A percentile compares a stretch with the other conserved stretches of the same genome.
These are phyloP conservation scores for Sapria himalayana DNA, from an alignment of 345 rosid species.

Conservation along the genomic window DNA sequence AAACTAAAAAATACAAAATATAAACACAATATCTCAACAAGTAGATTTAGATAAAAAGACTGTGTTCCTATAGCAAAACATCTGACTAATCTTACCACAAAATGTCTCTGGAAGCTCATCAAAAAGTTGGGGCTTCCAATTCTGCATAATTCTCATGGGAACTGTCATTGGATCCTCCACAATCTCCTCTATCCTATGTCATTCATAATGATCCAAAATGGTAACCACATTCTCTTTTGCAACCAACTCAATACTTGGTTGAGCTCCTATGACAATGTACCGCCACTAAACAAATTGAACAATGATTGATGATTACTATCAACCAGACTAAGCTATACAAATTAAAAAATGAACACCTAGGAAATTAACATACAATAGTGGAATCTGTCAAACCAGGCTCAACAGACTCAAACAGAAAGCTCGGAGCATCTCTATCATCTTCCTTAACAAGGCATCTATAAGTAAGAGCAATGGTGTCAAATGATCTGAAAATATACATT, in stretches of 20 bases:
- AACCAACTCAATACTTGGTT: conserved; percentile 68
- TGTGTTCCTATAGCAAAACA: no score
- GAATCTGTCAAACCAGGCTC: conserved; percentile 59
- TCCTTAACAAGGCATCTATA: conserved; percentile 81
- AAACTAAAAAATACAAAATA: no score
- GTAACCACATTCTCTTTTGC: conserved; percentile 75
- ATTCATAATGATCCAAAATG: conserved; percentile 53
- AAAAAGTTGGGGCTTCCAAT: conserved; percentile 60
- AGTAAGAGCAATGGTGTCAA: conserved; percentile 65
- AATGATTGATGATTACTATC: no score
- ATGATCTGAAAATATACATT: conserved; percentile 73
- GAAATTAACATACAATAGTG: conserved; percentile 26
- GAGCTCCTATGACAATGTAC: conserved; percentile 82
- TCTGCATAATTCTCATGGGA: conserved; percentile 63
- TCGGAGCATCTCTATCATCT: conserved; percentile 91
- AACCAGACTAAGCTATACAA: background rate
- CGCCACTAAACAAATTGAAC: conserved; percentile 39
- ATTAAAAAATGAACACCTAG: background rate
- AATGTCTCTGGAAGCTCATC: conserved; percentile 81
- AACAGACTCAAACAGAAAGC: conserved; percentile 80
- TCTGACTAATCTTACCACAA: conserved; percentile 41
- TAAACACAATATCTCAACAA: no score
- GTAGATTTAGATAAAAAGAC: no score
- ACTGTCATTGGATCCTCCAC: conserved; percentile 87
- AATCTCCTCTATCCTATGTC: conserved; percentile 38